Conservation (phyloP, 805 yeast species). For the Candida nemodendra region DNA sequence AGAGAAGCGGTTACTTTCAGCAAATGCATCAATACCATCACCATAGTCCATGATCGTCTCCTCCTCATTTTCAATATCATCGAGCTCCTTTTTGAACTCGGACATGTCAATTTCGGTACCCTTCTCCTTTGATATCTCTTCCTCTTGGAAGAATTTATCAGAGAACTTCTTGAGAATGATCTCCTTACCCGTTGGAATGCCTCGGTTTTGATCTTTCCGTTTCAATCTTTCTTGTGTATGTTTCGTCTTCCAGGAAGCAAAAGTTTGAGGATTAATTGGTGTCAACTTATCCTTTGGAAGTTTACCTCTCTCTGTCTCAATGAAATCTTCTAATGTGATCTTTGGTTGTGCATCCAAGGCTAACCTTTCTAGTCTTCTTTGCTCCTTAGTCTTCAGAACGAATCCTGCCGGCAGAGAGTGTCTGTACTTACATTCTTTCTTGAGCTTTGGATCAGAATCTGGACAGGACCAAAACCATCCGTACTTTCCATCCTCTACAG, state of each 20-base stretch:
- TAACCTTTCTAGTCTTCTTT: conserved; percentile 81
- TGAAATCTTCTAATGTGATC: conserved; percentile 92
- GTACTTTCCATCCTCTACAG: conserved; percentile 94
- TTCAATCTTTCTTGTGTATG: conserved; percentile 58
- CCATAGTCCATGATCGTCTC: conserved; percentile 68
- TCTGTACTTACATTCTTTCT: conserved; percentile 76
- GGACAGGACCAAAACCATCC: conserved; percentile 99
- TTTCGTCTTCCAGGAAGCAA: conserved; percentile 77
- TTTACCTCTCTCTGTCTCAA: conserved; percentile 88
- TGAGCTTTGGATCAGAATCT: conserved; percentile 66
- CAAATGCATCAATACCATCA: conserved; percentile 51
- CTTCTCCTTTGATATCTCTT: conserved; percentile 44
- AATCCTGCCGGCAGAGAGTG: conserved; percentile 97
- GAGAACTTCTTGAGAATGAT: conserved; percentile 59
- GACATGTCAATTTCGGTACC: conserved; percentile 58
- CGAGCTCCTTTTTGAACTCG: conserved; percentile 53
- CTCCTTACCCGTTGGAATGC: conserved; percentile 65
- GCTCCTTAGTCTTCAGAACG: conserved; percentile 95
- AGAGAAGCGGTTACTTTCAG: conserved; percentile 15
- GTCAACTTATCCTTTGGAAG: conserved; percentile 74
- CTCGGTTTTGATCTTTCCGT: conserved; percentile 40
- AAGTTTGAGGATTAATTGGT: conserved; percentile 81
- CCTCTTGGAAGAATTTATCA: conserved; percentile 54
- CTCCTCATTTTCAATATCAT: conserved; percentile 48
- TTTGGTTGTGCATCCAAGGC: conserved; percentile 83